Evolutionary conservation across 345 rosid genomes (phyloP), one percentile per base, ranked within the genome.

Genomic region (Durio zibethinus): DNA sequence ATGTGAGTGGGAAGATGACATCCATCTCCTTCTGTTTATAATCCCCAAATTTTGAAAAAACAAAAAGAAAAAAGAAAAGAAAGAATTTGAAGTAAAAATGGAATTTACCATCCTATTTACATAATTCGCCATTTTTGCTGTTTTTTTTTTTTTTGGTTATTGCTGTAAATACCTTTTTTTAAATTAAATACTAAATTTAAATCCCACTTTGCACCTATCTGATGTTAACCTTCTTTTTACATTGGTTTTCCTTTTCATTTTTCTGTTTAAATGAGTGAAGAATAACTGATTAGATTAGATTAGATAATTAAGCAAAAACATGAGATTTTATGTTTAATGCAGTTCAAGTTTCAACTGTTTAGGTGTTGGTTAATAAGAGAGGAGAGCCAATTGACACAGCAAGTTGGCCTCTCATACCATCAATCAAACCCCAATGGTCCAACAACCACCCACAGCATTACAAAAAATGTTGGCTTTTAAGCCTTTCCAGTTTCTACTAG

Each of bases 1-100:
- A 77, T 73, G 81, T 80, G 69, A 50, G 73, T 65, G 54, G 10
- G 31, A 62, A 68, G 45, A 4, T 15, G 10, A 0, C 53, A 38
- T 8, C 76, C 64, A 78, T 85, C 82, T 73, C 9, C 35, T 36
- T 79, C 72, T 75, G 80, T 81, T 82, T 80, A 80, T 86, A 84
- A 72, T 79, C 77, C 84, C 79, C 43, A 83, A 63, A 50, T 14
- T 11, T 47, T 8, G 50, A 35, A n/a, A 48, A 21, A 29, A 2
- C 5, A 4, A 7, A 48, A 42, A 21, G n/a, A 25, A 69, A 45
- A 1, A 25, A 23, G 14, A 45, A 23, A 69, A 12, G 0, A 69
- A 38, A 2, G 2, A 33, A 7, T n/a, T 64, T 36, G 9, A 50
- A 50, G 74, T 71, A 71, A 71, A 50, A 70, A 45, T 15, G 36